Conservation (phyloP, 768 basidiomycete genomes). For the Mycena chlorophos region DNA sequence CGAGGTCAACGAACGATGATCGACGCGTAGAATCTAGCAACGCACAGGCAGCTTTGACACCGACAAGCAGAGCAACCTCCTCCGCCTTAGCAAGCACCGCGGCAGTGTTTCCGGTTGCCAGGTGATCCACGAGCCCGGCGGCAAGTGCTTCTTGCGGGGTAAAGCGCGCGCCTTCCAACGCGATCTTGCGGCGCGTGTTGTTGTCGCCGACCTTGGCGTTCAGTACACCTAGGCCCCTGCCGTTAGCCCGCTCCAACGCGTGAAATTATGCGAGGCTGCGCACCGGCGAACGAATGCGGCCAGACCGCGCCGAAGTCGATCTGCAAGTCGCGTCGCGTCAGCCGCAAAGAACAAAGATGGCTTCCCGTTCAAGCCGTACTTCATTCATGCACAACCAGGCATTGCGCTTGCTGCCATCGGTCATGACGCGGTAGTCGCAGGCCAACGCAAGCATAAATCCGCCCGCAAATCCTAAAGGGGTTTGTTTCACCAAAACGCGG, state of each 20-base stretch:
- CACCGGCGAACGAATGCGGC: conserved; percentile 67
- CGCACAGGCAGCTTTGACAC: conserved; percentile 44
- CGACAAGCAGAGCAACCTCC: conserved; percentile 56
- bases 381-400: conserved; percentile 96
- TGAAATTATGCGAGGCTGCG: neutral
- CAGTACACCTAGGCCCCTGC: conserved; percentile 36
- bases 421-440: conserved; percentile 91
- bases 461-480: conserved; percentile 57
- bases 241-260: neutral
- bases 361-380: conserved; percentile 36
- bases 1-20: neutral
- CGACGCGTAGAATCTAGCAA: neutral
- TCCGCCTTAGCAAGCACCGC: conserved; percentile 64
- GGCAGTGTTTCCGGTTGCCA: conserved; percentile 61
- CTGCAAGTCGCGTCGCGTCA: conserved; percentile 32
- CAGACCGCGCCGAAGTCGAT: conserved; percentile 81
- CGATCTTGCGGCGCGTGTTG: conserved; percentile 64
- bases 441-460: conserved; percentile 76
- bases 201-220: conserved; percentile 64
- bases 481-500: neutral
- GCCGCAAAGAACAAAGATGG: neutral
- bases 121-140: conserved; percentile 67
- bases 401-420: conserved; percentile 71
- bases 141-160: conserved; percentile 68
- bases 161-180: conserved; percentile 79